Evolutionary conservation across 192 early-diverging fungal species (phyloP).

Genomic region (Radiomyces spectabilis): DNA sequence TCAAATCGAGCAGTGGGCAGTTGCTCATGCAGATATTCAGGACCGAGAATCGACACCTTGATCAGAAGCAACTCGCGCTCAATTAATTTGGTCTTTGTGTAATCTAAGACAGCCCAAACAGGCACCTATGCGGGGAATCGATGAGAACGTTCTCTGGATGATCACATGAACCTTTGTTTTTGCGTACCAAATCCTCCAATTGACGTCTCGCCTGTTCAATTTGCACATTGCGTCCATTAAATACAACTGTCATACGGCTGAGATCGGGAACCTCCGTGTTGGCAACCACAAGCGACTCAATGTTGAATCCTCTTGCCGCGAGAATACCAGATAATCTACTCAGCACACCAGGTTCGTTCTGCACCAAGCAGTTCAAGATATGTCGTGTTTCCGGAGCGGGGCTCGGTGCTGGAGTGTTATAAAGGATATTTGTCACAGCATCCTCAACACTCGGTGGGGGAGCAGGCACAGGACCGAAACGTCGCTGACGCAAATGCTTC

Average conservation of each 20-base stretch:
- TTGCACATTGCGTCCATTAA: conserved; percentile 71
- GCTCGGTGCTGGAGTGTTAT: conserved; percentile 74
- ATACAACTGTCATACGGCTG: conserved; percentile 92
- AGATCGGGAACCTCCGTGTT: conserved; percentile 93
- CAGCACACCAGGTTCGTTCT: conserved; percentile 84
- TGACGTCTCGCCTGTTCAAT: conserved; percentile 93
- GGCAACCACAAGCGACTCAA: conserved; percentile 94
- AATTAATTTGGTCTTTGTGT: conserved; percentile 80
- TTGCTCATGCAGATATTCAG: conserved; percentile 55
- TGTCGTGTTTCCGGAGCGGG: conserved; percentile 62
- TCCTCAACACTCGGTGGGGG: conserved; percentile 77
- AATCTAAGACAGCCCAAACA: conserved; percentile 97
- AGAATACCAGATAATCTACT: conserved; percentile 79
- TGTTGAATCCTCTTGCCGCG: conserved; percentile 94
- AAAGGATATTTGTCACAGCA: conserved; percentile 94
- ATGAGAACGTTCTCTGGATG: neutral
- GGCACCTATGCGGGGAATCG: conserved; percentile 43
- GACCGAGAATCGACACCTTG: conserved; percentile 82
- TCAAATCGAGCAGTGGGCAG: conserved; percentile 27
- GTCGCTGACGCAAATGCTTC: conserved; percentile 22
- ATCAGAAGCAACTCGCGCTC: conserved; percentile 90
- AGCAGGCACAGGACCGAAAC: conserved; percentile 17
- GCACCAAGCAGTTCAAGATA: conserved; percentile 91
- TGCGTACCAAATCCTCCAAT: conserved; percentile 86
- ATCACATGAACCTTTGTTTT: neutral